phyloP scores from a whole-genome alignment of 805 yeast genomes.

The Maudiozyma barnettii region DNA sequence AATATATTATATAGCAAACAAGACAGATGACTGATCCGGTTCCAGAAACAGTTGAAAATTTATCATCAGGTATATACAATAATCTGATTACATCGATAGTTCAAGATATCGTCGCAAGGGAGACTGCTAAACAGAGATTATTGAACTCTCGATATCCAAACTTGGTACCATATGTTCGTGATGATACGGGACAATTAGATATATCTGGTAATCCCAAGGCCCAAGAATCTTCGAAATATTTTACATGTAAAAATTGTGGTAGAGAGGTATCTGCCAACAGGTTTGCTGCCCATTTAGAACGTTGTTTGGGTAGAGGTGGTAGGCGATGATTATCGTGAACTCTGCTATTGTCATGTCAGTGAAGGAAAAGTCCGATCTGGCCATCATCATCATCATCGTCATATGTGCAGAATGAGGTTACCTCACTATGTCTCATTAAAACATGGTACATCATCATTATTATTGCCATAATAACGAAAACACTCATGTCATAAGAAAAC shows the following conservation, averaged over 20 bases:
- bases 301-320: slow-evolving; percentile 72
- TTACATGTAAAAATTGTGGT: slow-evolving; percentile 71
- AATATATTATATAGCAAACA: too few relatives aligned
- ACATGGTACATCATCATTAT: too few relatives aligned
- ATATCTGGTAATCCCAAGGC: slow-evolving; percentile 23
- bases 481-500: too few relatives aligned
- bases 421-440: too few relatives aligned
- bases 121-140: slow-evolving; percentile 16
- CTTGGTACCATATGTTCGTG: slow-evolving; percentile 19
- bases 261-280: slow-evolving; percentile 85
- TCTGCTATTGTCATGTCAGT: too few relatives aligned
- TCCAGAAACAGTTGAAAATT: slow-evolving; percentile 14
- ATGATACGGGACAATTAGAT: slow-evolving; percentile 21
- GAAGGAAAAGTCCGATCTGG: too few relatives aligned
- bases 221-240: slow-evolving; percentile 39
- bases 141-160: slow-evolving; percentile 18
- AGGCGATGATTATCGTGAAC: slow-evolving; percentile 27
- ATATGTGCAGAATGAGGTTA: too few relatives aligned
- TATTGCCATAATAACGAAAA: too few relatives aligned
- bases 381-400: too few relatives aligned
- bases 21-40: slow-evolving; percentile 6
- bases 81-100: slow-evolving; percentile 22
- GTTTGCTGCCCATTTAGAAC: slow-evolving; percentile 86
- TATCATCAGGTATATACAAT: slow-evolving; percentile 17
- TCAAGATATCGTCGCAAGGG: slow-evolving; percentile 27